Base-by-base conservation (phyloP, 2,329 filamentous ascomycete genomes). In the Saccharata proteae region DNA sequence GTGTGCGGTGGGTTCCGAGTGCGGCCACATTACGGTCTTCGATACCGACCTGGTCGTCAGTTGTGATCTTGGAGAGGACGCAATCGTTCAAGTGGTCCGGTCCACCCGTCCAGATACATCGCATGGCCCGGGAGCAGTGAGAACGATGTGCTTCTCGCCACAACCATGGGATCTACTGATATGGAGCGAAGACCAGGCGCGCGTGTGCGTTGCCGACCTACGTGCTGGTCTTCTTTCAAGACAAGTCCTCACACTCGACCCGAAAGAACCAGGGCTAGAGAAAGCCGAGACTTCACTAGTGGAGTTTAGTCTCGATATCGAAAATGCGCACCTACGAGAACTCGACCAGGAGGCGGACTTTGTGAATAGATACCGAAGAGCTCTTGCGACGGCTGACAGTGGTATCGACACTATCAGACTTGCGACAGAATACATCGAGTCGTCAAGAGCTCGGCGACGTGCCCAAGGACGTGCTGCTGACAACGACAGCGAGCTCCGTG, bases 141-240 rank as follows among this genome's bases (percentile, higher is more conserved):
- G 90, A 39, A 83, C 85, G 38, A 92, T 96, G 80, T 70, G 79
- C 1, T 98, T 98, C 51, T 85, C 82, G 4, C 86, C 88, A 1
- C 80, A 81, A 2, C 83, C 86, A 0, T 88, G 79, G 64, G 88
- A 94, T 49, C 70, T 98, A 12, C 62, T 98, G 23, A 80, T 92
- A 5, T 96, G 90, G 86, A 82, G 85, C 6, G 90, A 98, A 55
- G 82, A 93, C 45, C 77, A 81, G 40, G 80, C 78, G 3, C 67
- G 75, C 34, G 65, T 86, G 11, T 82, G 80, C 21, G 64, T 88
- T 22, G 78, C 78, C 4, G 82, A 90, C 52, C 58, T 82, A 29
- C 69, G 81, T 17, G 70, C 64, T 42, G 71, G 76, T 14, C 75
- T 83, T 39, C 62, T 68, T 27, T 66, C 72, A 30, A 73, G 77